Percentiles rank a stretch among this genome's conserved stretches.
phyloP scores from a whole-genome alignment of 2,329 filamentous ascomycete species.

The Lachnellula occidentalis region DNA sequence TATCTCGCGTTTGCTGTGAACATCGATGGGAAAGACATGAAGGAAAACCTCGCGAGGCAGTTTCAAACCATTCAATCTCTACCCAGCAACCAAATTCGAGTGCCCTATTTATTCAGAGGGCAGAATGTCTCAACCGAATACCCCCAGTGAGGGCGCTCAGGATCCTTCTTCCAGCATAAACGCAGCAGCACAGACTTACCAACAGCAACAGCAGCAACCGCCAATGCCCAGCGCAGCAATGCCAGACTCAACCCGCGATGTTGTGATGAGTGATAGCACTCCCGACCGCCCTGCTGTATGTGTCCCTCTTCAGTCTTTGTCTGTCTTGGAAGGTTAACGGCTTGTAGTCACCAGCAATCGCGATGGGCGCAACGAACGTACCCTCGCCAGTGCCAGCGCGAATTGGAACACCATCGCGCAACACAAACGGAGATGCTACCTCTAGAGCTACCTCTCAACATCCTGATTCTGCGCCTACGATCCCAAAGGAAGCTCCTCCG shows the following conservation, averaged over 20 bases:
- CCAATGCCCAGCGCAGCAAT: constrained; percentile 11
- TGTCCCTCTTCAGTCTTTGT: not conserved
- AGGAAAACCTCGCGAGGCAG: not conserved
- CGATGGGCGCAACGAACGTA: constrained; percentile 20
- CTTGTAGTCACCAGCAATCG: constrained; percentile 22
- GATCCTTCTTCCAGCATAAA: constrained; percentile 17
- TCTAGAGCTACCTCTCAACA: constrained; percentile 54
- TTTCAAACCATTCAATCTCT: not conserved
- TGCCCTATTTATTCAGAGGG: not conserved
- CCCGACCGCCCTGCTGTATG: constrained; percentile 22
- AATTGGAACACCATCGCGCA: constrained; percentile 44
- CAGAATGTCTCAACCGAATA: constrained; percentile 19
- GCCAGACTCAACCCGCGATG: constrained; percentile 19
- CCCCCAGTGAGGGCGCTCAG: constrained; percentile 5
- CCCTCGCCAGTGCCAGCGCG: constrained; percentile 30
- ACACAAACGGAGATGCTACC: constrained; percentile 35
- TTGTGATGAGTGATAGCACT: constrained; percentile 26
- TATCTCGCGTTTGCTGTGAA: too few relatives aligned
- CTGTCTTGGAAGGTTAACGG: constrained; percentile 7
- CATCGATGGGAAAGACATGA: too few relatives aligned
- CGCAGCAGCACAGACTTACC: constrained; percentile 25
- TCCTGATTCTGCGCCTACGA: constrained; percentile 45
- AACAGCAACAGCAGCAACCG: constrained; percentile 25
- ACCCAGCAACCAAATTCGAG: not conserved
- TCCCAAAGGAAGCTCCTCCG: constrained; percentile 54